These are phyloP conservation scores for Plasmodium falciparum DNA, from an alignment of 169 alveolate genomes.

Conservation along the genomic window DNA sequence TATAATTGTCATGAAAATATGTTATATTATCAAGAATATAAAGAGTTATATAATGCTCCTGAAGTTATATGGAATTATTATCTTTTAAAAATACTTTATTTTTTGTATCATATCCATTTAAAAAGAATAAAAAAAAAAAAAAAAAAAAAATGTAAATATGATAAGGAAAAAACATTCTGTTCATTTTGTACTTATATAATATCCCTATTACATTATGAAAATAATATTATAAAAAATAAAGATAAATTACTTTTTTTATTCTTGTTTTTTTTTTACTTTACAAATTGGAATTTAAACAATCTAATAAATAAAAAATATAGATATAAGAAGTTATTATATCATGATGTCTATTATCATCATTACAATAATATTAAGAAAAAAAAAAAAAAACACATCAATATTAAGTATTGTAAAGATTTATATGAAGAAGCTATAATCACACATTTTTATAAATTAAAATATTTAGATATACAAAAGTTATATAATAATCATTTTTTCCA, in stretches of 20 bases:
- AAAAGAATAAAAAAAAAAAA: neutral
- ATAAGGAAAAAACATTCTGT: slow-evolving; percentile 6
- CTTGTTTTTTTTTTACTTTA: slow-evolving; percentile 42
- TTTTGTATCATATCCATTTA: neutral
- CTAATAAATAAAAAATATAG: slow-evolving; percentile 2
- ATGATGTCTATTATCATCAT: too few relatives aligned
- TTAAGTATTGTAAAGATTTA: neutral
- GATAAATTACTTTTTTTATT: slow-evolving; percentile 47
- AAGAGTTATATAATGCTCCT: too few relatives aligned
- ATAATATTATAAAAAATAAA: slow-evolving; percentile 45
- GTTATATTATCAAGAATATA: too few relatives aligned
- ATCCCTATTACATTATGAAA: slow-evolving; percentile 43
- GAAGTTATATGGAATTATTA: slow-evolving; percentile 20
- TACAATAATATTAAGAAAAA: slow-evolving; percentile 2
- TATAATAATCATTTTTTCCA: slow-evolving; percentile 30
- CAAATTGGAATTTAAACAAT: neutral
- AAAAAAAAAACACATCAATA: slow-evolving; percentile 9
- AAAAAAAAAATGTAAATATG: neutral
- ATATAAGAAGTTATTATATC: neutral
- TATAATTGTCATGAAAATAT: neutral
- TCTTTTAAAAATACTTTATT: slow-evolving; percentile 39
- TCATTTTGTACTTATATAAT: slow-evolving; percentile 8
- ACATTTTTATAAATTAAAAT: slow-evolving; percentile 17
- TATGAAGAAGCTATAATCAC: neutral
- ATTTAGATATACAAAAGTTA: slow-evolving; percentile 12